Evolutionary conservation across 1,284 basidiomycete genomes (phyloP), one percentile per base, ranked within the genome.

Genomic region (Ganoderma lucidum): DNA sequence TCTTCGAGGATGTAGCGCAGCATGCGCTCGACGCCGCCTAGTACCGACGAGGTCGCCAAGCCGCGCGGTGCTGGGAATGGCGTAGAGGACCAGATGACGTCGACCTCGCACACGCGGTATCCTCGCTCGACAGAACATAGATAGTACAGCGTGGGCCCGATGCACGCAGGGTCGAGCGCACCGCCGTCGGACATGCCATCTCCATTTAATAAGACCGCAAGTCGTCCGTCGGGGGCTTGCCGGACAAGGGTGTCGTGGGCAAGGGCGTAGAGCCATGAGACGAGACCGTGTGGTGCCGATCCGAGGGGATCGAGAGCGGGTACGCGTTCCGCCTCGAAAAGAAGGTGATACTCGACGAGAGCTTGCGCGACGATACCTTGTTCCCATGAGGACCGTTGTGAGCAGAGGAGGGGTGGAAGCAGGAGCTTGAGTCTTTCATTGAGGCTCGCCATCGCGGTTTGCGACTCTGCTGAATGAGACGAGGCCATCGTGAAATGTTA

Each of bases 321-420:
- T 35, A 19, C 55, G 55, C 55, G 6, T 56, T 32, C 39, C 2
- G 55, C 28, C 5, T 56, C 48, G 14, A 17, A 4, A 30, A 70
- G 56, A 51, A 68, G 68, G 9, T 73, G 68, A 15, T 64, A 69
- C 62, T 77, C 76, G 19, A 77, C 73, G 2, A 78, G 56, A 17
- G 77, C 75, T 48, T 78, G 77, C 0, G 76, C 71, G 42, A 74
- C 68, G 23, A 66, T 63, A 3, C 74, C 77, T 67, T 78, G 76
- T 64, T 78, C 76, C 76, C 76, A 77, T 30, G 77, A 75, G 2
- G 77, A 70, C 10, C 74, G 70, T 62, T 76, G 74, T 2, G 66
- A 67, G 2, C 73, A 61, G 6, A 77, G 70, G 3, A 77, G 71
- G 0, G 75, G 73, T 0, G 71, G 73, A 9, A 76, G 68, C 39